Percentiles rank a stretch among this genome's conserved stretches.
These are phyloP conservation scores for Cornus suecica DNA, from an alignment of 148 eudicot species.

Conservation along the genomic window DNA sequence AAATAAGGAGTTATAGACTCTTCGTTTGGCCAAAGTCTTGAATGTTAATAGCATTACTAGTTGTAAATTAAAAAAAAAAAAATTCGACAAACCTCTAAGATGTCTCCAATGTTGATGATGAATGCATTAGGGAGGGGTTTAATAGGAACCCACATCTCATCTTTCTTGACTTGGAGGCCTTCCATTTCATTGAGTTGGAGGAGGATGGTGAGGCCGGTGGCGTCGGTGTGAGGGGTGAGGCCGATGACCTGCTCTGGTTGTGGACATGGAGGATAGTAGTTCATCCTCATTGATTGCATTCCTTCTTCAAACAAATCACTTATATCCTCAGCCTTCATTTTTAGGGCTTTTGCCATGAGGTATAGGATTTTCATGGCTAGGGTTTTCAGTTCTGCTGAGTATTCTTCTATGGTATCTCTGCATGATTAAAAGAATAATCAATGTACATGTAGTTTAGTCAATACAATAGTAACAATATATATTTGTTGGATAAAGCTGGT, in stretches of 20 bases:
- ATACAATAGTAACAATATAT: too few species aligned
- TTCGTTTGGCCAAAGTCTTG: too few species aligned
- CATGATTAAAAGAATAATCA: not conserved
- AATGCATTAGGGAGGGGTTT: slow-evolving; percentile 26
- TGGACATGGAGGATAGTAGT: slow-evolving; percentile 40
- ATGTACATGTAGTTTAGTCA: too few species aligned
- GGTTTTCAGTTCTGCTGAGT: slow-evolving; percentile 18
- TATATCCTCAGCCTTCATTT: slow-evolving; percentile 21
- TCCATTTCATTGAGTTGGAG: slow-evolving; percentile 26
- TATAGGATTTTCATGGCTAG: slow-evolving; percentile 18
- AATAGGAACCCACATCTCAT: slow-evolving; percentile 32
- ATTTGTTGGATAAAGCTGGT: too few species aligned
- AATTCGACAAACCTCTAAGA: slow-evolving; percentile 29
- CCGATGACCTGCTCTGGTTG: slow-evolving; percentile 34
- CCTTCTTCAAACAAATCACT: slow-evolving; percentile 25
- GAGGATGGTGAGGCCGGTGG: slow-evolving; percentile 29
- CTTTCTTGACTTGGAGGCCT: slow-evolving; percentile 34
- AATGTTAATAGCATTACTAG: too few species aligned
- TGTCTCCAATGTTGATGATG: slow-evolving; percentile 33
- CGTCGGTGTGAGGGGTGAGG: slow-evolving; percentile 33
- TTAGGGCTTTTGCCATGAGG: slow-evolving; percentile 25
- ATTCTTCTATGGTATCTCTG: slow-evolving; percentile 24
- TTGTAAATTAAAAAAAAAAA: too few species aligned
- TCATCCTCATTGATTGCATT: slow-evolving; percentile 30
- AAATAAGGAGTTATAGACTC: too few species aligned